These are phyloP conservation scores for Arthrobotrys iridis DNA, from an alignment of 2,329 filamentous ascomycete species.

Conservation along the genomic window DNA sequence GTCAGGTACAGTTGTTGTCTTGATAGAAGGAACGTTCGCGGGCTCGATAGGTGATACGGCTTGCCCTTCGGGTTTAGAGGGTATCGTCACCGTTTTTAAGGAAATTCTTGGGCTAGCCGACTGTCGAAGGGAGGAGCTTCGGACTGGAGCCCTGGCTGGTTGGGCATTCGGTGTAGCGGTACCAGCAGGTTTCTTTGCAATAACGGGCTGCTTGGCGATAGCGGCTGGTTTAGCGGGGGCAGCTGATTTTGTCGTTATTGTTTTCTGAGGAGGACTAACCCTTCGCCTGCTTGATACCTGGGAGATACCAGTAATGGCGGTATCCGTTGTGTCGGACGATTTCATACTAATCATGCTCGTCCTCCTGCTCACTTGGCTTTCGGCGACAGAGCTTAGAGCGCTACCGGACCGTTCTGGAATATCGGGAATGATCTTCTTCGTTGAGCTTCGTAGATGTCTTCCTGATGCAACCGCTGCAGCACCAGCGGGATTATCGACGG, in stretches of 20 bases:
- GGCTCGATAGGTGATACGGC: constrained; percentile 25
- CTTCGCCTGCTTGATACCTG: constrained; percentile 34
- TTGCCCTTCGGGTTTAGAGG: neutral
- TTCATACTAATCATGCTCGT: constrained; percentile 49
- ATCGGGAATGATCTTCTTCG: constrained; percentile 47
- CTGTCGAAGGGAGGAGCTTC: constrained; percentile 32
- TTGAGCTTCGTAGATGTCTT: constrained; percentile 18
- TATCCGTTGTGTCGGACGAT: constrained; percentile 45
- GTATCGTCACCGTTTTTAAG: neutral
- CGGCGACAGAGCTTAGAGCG: constrained; percentile 43
- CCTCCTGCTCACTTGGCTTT: constrained; percentile 39
- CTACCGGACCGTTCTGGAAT: constrained; percentile 42
- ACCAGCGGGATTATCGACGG: constrained; percentile 56
- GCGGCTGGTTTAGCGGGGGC: neutral
- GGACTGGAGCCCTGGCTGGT: constrained; percentile 59
- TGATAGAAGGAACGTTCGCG: constrained; percentile 26
- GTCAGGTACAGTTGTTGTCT: constrained; percentile 46
- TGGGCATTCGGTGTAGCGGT: neutral
- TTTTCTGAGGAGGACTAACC: constrained; percentile 30
- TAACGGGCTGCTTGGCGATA: neutral
- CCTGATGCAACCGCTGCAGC: constrained; percentile 49
- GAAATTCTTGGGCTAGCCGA: constrained; percentile 39
- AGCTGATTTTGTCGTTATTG: constrained; percentile 2
- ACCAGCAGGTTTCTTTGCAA: constrained; percentile 1
- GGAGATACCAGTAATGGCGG: constrained; percentile 42